Base-by-base conservation (phyloP, 805 yeast species). In the Cyberlindnera bimundalis region DNA sequence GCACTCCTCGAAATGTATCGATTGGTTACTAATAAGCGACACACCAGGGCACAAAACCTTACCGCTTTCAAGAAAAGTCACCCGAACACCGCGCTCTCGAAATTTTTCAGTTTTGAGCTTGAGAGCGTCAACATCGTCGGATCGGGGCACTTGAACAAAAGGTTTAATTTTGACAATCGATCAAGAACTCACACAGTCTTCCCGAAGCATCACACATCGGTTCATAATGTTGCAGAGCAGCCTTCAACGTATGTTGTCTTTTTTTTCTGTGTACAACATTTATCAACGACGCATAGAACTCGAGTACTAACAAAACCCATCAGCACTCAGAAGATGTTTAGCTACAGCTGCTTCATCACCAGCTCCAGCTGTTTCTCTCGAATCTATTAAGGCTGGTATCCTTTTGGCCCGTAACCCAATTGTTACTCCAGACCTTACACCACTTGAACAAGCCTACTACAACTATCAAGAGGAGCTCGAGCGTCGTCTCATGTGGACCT, bases 401-500 rank as follows among this genome's bases (percentile, higher is more conserved):
- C 66, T 90, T 42, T 70, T 91, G 33, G 79, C 93, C 30, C 75
- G 99, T 64, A 73, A 71, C 29, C 99, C 99, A 21, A 71, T 93
- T 27, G 78, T 93, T 34, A 86, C 96, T 3, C 82, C 85, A 10
- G 91, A 85, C 45, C 66, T 81, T 39, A 70, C 82, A 9, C 76
- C 70, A 42, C 83, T 91, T 52, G 96, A 88, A 53, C 57, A 68
- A 45, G 79, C 79, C 37, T 93, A 82, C 63, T 86, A 84, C 60
- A 69, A 78, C 39, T 93, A 93, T 61, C 96, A 90, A 63, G 76
- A 79, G 37, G 95, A 86, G 61, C 71, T 93, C 40, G 90, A 89
- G 70, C 81, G 81, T 58, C 76, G 98, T 55, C 71, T 93, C 51
- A 89, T 90, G 96, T 89, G 96, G 96, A 89, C 98, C 0, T 93